Conservation (phyloP, 805 yeast genomes). For the Barnettozyma wickerhamii region DNA sequence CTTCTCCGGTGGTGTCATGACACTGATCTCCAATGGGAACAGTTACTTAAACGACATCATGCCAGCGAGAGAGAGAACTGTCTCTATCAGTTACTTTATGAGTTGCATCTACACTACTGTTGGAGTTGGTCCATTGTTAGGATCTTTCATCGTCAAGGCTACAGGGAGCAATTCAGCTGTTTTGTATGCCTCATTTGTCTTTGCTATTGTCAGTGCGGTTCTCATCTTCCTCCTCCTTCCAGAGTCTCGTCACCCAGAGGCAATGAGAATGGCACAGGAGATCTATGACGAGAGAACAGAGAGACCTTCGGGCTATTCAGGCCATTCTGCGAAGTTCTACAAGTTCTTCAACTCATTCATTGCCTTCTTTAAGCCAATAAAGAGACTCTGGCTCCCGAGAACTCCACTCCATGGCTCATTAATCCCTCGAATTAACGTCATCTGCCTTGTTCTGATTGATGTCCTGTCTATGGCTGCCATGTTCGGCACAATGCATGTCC, state of each 20-base stretch:
- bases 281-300: background rate
- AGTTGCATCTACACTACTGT: conserved; percentile 19
- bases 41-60: conserved; percentile 22
- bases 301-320: no score
- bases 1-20: conserved; percentile 23
- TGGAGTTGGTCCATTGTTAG: conserved; percentile 23
- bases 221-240: conserved; percentile 6
- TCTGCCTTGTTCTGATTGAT: conserved; percentile 19
- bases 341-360: no score
- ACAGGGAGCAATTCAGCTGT: conserved; percentile 6
- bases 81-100: conserved; percentile 20
- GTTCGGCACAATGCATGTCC: conserved; percentile 19
- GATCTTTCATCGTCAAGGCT: conserved; percentile 18
- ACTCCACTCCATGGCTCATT: conserved; percentile 11
- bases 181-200: no score
- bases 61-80: conserved; percentile 13
- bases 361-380: conserved; percentile 17
- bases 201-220: no score
- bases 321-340: no score
- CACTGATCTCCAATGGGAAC: conserved; percentile 23
- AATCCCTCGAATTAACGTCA: conserved; percentile 18
- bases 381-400: conserved; percentile 19
- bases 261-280: conserved; percentile 13
- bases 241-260: conserved; percentile 22
- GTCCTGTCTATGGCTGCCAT: conserved; percentile 21